A percentile compares a stretch with the other conserved stretches of the same genome.
phyloP scores from a whole-genome alignment of 2,329 filamentous ascomycete species.

The Venturia pyrina region DNA sequence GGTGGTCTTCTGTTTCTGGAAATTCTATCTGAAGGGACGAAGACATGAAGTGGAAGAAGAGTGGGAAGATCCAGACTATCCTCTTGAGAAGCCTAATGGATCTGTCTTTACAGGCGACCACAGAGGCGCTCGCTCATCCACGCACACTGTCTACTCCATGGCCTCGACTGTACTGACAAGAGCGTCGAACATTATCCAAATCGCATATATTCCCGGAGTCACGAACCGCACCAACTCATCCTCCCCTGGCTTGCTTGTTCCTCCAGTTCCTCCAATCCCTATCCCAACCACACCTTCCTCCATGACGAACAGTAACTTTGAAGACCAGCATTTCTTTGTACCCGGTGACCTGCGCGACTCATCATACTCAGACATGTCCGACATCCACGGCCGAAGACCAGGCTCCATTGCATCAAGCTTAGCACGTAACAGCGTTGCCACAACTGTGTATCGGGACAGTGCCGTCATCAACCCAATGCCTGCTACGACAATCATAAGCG shows the following conservation, averaged over 20 bases:
- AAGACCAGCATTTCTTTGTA: conserved; percentile 85
- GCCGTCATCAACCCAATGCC: conserved; percentile 69
- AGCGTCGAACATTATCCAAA: conserved; percentile 98
- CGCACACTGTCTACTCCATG: conserved; percentile 80
- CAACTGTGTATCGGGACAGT: conserved; percentile 88
- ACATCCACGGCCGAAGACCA: conserved; percentile 27
- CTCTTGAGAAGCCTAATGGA: conserved; percentile 47
- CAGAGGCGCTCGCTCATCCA: conserved; percentile 59
- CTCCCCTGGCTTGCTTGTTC: conserved; percentile 69
- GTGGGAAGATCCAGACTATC: conserved; percentile 46
- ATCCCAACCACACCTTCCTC: conserved; percentile 46
- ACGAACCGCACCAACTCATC: conserved; percentile 74
- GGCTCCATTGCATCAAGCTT: conserved; percentile 39
- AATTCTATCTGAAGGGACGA: conserved; percentile 74
- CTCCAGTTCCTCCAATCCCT: conserved; percentile 90
- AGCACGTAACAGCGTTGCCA: conserved; percentile 58
- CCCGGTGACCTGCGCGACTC: conserved; percentile 84
- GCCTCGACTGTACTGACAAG: conserved; percentile 91
- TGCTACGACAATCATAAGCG: conserved; percentile 76
- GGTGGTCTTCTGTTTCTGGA: conserved; percentile 72
- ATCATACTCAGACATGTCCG: conserved; percentile 71
- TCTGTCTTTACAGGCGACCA: conserved; percentile 45
- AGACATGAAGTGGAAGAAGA: conserved; percentile 49
- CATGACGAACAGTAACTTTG: conserved; percentile 45
- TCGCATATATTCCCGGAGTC: conserved; percentile 95